phyloP scores from a whole-genome alignment of 2,329 filamentous ascomycete species.

The Paraphaeosphaeria minitans region DNA sequence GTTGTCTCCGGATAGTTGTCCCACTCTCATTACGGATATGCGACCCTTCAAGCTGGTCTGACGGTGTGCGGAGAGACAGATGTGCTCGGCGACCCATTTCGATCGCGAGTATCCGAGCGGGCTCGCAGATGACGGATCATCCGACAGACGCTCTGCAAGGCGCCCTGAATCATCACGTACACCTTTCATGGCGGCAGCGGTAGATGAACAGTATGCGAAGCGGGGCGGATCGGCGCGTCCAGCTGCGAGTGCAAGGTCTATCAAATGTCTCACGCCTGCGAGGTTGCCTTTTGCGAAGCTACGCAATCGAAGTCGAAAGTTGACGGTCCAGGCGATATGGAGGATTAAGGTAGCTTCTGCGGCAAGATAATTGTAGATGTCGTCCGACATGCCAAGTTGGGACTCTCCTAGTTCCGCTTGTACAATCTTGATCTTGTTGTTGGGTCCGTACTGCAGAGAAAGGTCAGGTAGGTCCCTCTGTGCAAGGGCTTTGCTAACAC shows the following conservation, averaged over 20 bases:
- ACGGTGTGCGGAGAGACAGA: constrained; percentile 52
- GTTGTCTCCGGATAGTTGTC: constrained; percentile 48
- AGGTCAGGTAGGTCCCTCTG: constrained; percentile 38
- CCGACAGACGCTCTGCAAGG: constrained; percentile 51
- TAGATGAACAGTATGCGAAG: constrained; percentile 60
- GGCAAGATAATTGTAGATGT: constrained; percentile 50
- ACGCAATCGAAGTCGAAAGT: constrained; percentile 63
- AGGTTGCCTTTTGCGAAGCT: constrained; percentile 63
- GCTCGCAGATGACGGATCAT: constrained; percentile 51
- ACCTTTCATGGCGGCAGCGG: constrained; percentile 51
- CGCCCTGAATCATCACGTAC: constrained; percentile 16
- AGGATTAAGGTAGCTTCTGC: constrained; percentile 58
- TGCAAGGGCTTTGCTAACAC: constrained; percentile 42
- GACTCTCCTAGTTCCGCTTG: constrained; percentile 55
- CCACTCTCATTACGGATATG: constrained; percentile 45
- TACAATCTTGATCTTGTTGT: constrained; percentile 54
- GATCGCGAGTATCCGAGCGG: constrained; percentile 61
- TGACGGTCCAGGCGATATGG: constrained; percentile 69
- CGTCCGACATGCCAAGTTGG: constrained; percentile 54
- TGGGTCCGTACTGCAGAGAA: constrained; percentile 12
- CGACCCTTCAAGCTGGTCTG: constrained; percentile 34
- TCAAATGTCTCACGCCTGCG: constrained; percentile 55
- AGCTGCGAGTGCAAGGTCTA: constrained; percentile 51
- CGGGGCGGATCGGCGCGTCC: constrained; percentile 36
- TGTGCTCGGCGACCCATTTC: constrained; percentile 62